A percentile compares a stretch with the other conserved stretches of the same genome.
Evolutionary conservation across 2,329 filamentous ascomycete genomes (phyloP).

Genomic region (Hypoxylon rubiginosum): DNA sequence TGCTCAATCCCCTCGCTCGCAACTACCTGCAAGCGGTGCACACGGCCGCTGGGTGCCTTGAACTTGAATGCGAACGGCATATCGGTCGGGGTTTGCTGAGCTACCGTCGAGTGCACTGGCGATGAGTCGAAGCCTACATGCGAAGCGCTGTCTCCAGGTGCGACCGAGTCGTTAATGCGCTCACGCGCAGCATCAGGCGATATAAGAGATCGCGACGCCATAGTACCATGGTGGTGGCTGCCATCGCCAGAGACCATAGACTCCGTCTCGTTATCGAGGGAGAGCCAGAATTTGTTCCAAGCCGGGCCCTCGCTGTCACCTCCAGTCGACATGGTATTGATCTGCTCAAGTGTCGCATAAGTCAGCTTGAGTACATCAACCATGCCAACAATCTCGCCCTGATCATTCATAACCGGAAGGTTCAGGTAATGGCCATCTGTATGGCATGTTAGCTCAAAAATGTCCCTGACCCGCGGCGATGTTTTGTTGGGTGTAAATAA

Average conservation of each 20-base stretch:
- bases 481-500: slow-evolving; percentile 32
- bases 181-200: slow-evolving; percentile 84
- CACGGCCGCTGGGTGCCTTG: slow-evolving; percentile 94
- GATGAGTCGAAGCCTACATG: slow-evolving; percentile 88
- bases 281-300: slow-evolving; percentile 99
- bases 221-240: slow-evolving; percentile 77
- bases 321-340: slow-evolving; percentile 88
- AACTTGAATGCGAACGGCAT: slow-evolving; percentile 97
- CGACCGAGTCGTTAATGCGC: slow-evolving; percentile 80
- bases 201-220: slow-evolving; percentile 80
- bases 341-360: slow-evolving; percentile 96
- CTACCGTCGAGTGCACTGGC: slow-evolving; percentile 74
- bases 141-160: slow-evolving; percentile 94
- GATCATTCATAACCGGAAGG: slow-evolving; percentile 97
- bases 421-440: slow-evolving; percentile 98
- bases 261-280: slow-evolving; percentile 93
- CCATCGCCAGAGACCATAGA: slow-evolving; percentile 95
- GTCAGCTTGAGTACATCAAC: slow-evolving; percentile 98
- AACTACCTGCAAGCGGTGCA: slow-evolving; percentile 89
- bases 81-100: slow-evolving; percentile 74
- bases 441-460: slow-evolving; percentile 39
- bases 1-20: slow-evolving; percentile 84
- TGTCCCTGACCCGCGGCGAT: slow-evolving; percentile 23
- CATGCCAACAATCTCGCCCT: slow-evolving; percentile 98
- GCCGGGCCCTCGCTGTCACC: slow-evolving; percentile 93